Conservation (phyloP, 1,139 yeast genomes). For the Dujonia santamariae region DNA sequence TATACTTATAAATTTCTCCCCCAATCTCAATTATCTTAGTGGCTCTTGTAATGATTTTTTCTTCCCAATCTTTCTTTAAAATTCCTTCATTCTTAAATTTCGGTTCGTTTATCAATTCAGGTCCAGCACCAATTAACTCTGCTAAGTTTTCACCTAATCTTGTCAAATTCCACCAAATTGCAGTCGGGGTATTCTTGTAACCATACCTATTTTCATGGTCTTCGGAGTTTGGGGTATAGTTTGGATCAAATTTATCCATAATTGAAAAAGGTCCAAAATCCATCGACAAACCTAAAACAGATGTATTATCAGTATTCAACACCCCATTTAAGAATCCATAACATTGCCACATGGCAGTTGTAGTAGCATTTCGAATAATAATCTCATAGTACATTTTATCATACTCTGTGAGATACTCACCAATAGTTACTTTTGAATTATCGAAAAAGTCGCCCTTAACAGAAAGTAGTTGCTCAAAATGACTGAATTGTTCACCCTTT, state of each 20-base stretch:
- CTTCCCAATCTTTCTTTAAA: constrained; percentile 48
- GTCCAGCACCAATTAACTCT: constrained; percentile 73
- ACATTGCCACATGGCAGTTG: constrained; percentile 84
- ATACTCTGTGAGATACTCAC: constrained; percentile 52
- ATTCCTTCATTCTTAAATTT: constrained; percentile 26
- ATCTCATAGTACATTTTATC: constrained; percentile 71
- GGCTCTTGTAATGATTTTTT: constrained; percentile 56
- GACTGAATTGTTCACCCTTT: constrained; percentile 30
- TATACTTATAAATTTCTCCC: constrained; percentile 62
- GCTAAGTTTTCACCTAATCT: constrained; percentile 83
- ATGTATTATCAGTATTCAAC: constrained; percentile 89
- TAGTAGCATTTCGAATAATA: constrained; percentile 66
- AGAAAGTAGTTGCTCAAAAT: constrained; percentile 14
- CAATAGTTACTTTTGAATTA: constrained; percentile 17
- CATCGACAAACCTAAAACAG: constrained; percentile 78
- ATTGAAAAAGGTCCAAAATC: constrained; percentile 96
- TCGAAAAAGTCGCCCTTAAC: constrained; percentile 21
- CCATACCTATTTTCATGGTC: constrained; percentile 73
- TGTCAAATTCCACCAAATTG: constrained; percentile 92
- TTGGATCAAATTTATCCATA: constrained; percentile 78
- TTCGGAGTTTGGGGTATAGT: constrained; percentile 87
- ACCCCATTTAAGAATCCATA: constrained; percentile 95
- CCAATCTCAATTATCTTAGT: constrained; percentile 60
- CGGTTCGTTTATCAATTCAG: constrained; percentile 42
- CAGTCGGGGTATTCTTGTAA: constrained; percentile 76